Evolutionary conservation across 2,329 filamentous ascomycete species (phyloP).

Genomic region (Aspergillus quadrilineatus): DNA sequence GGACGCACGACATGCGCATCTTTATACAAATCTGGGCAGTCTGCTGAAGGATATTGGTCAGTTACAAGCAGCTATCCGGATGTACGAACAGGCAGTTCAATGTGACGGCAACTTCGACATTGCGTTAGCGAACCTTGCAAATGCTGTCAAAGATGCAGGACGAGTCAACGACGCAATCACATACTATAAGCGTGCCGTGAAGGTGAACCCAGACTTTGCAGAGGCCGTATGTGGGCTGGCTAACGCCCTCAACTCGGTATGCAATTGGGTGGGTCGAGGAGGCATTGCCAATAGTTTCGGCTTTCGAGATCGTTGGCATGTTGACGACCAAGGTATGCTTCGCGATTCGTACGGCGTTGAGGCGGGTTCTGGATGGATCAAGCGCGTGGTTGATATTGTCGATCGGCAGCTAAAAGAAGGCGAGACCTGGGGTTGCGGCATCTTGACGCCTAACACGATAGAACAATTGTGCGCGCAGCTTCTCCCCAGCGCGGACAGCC

Average conservation of each 20-base stretch:
- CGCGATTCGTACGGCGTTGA: slow-evolving; percentile 66
- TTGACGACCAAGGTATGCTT: slow-evolving; percentile 79
- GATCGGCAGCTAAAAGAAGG: slow-evolving; percentile 83
- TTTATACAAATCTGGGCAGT: slow-evolving; percentile 95
- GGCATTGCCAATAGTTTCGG: slow-evolving; percentile 75
- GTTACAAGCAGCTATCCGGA: slow-evolving; percentile 83
- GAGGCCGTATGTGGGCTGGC: slow-evolving; percentile 95
- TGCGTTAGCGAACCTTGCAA: slow-evolving; percentile 91
- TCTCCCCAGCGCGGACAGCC: slow-evolving; percentile 31
- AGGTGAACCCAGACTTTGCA: slow-evolving; percentile 90
- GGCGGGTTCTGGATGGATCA: slow-evolving; percentile 74
- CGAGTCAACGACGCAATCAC: slow-evolving; percentile 85
- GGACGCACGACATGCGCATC: slow-evolving; percentile 85
- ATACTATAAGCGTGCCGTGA: slow-evolving; percentile 88
- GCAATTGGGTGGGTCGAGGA: slow-evolving; percentile 87
- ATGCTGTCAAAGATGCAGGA: slow-evolving; percentile 95
- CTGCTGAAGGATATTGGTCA: slow-evolving; percentile 95
- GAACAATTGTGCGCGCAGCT: slow-evolving; percentile 54
- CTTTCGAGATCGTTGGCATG: slow-evolving; percentile 86
- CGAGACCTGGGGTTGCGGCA: slow-evolving; percentile 77
- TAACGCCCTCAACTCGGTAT: slow-evolving; percentile 94
- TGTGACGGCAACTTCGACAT: slow-evolving; percentile 97
- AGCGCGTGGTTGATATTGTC: slow-evolving; percentile 87
- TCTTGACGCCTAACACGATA: slow-evolving; percentile 59
- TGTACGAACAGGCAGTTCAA: slow-evolving; percentile 92